These are phyloP conservation scores for Thielaviopsis populi DNA, from an alignment of 2,329 filamentous ascomycete genomes.

Conservation along the genomic window DNA sequence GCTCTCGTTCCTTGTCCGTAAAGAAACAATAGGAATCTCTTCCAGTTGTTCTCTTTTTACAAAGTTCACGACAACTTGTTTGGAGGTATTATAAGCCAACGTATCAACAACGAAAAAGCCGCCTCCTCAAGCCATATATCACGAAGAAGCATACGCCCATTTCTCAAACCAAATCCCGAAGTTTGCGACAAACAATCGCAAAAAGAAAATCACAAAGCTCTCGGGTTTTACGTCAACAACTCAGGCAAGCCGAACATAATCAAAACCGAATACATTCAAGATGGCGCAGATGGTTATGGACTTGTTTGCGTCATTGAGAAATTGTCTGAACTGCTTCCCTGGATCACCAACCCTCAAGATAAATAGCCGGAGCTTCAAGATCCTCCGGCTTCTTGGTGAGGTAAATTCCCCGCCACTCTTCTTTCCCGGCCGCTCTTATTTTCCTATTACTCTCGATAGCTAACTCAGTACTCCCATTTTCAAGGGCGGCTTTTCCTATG, in stretches of 20 bases:
- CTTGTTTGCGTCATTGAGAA: constrained; percentile 77
- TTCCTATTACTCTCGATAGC: neutral
- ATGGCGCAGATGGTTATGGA: constrained; percentile 83
- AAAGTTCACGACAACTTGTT: neutral
- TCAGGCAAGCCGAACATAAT: neutral
- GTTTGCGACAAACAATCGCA: neutral
- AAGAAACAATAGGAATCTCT: neutral
- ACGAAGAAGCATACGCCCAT: neutral
- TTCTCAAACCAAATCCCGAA: neutral
- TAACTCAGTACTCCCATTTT: neutral
- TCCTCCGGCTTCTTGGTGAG: constrained; percentile 83
- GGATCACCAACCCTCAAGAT: constrained; percentile 88
- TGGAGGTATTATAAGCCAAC: neutral
- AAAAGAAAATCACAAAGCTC: neutral
- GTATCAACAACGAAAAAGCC: neutral
- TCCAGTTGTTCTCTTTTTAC: neutral
- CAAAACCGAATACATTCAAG: constrained; percentile 13
- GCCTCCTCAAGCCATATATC: neutral
- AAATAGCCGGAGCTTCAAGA: constrained; percentile 90
- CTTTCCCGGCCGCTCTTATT: constrained; percentile 9
- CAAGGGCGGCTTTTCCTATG: constrained; percentile 93
- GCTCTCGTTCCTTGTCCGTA: neutral
- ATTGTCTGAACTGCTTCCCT: constrained; percentile 93
- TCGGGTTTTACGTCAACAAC: neutral
- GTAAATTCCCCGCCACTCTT: constrained; percentile 28